These are phyloP conservation scores for Amanita phalloides DNA, from an alignment of 768 basidiomycete genomes.

Conservation along the genomic window DNA sequence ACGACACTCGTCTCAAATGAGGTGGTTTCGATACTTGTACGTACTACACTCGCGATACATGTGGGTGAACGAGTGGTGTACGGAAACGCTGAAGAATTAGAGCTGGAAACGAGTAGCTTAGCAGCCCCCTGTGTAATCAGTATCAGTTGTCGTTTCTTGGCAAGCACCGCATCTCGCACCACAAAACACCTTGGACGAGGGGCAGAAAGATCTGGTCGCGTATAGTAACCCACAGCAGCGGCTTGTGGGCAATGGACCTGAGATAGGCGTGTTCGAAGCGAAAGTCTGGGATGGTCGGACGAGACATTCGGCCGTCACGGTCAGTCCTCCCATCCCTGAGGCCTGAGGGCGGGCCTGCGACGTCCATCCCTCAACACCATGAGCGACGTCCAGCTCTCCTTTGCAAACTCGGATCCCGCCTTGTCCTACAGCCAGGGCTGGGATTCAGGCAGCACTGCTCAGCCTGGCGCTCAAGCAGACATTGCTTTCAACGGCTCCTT, in stretches of 20 bases:
- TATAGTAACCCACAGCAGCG: conserved; percentile 52
- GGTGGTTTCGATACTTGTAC: conserved; percentile 88
- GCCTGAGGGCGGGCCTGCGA: no score
- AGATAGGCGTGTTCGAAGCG: conserved; percentile 70
- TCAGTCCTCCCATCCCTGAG: no score
- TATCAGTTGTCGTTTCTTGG: neutral
- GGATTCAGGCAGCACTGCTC: neutral
- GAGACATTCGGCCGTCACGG: conserved; percentile 10
- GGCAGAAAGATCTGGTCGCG: conserved; percentile 64
- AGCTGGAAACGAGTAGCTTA: conserved; percentile 33
- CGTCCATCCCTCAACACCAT: neutral
- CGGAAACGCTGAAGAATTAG: conserved; percentile 26
- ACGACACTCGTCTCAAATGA: conserved; percentile 64
- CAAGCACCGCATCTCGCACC: conserved; percentile 29
- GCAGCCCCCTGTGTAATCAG: conserved; percentile 27
- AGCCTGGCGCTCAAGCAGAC: neutral
- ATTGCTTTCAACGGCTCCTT: neutral
- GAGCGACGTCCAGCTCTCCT: neutral
- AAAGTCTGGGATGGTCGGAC: conserved; percentile 60
- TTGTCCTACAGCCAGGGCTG: neutral
- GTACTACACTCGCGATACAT: conserved; percentile 75
- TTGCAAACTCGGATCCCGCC: neutral
- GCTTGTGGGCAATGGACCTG: conserved; percentile 43
- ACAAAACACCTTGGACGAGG: conserved; percentile 53
- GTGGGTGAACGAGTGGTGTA: conserved; percentile 80